These are phyloP conservation scores for Colletotrichum sojae DNA, from an alignment of 2,329 filamentous ascomycete genomes.

Conservation along the genomic window DNA sequence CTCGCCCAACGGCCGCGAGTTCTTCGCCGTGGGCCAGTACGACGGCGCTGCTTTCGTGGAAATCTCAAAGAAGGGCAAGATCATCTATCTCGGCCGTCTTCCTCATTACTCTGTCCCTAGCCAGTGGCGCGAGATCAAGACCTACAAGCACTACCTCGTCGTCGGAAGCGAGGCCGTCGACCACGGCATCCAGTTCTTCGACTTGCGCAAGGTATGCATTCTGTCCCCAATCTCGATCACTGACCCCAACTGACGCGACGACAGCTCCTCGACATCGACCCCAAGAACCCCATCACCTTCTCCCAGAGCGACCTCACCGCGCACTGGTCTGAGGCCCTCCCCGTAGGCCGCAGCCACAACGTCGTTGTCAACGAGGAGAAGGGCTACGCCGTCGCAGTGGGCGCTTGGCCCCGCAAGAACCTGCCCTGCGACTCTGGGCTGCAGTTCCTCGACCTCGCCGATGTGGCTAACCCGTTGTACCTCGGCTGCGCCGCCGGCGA, in stretches of 20 bases:
- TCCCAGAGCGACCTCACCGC: slow-evolving; percentile 48
- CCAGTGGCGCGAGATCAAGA: slow-evolving; percentile 54
- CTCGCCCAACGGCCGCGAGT: slow-evolving; percentile 57
- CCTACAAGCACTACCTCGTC: slow-evolving; percentile 48
- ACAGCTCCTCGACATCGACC: slow-evolving; percentile 57
- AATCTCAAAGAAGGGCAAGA: slow-evolving; percentile 54
- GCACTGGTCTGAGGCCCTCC: slow-evolving; percentile 49
- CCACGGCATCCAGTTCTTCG: slow-evolving; percentile 72
- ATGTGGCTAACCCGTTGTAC: slow-evolving; percentile 66
- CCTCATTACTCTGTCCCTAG: slow-evolving; percentile 51
- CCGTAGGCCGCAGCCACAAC: slow-evolving; percentile 60
- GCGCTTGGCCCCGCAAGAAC: slow-evolving; percentile 54
- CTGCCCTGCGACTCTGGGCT: slow-evolving; percentile 64
- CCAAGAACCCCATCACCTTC: slow-evolving; percentile 50
- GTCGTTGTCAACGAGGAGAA: slow-evolving; percentile 62
- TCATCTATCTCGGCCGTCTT: slow-evolving; percentile 58
- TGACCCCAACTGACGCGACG: background rate
- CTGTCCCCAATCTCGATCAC: background rate
- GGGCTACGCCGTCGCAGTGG: slow-evolving; percentile 61
- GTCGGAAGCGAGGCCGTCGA: slow-evolving; percentile 56
- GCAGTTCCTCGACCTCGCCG: slow-evolving; percentile 70
- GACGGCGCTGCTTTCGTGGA: slow-evolving; percentile 61
- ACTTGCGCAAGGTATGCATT: slow-evolving; percentile 60
- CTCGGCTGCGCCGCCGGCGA: slow-evolving; percentile 68
- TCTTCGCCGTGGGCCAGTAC: slow-evolving; percentile 40